These are phyloP conservation scores for Boletus patriciae DNA, from an alignment of 768 basidiomycete species.

Conservation along the genomic window DNA sequence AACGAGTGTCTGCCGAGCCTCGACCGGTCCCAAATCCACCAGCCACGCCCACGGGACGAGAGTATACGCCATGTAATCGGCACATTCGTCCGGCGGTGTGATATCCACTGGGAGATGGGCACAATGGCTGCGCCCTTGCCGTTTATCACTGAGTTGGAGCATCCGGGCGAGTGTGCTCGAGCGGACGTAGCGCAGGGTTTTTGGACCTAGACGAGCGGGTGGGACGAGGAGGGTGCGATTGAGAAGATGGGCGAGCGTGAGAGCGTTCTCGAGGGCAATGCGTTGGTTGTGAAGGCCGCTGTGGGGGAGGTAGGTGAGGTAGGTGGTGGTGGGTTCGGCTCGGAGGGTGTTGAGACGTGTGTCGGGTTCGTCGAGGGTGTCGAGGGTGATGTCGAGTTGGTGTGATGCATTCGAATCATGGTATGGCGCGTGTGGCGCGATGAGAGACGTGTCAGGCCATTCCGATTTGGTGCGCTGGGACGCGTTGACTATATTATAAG, in stretches of 20 bases:
- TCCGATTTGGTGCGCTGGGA: slow-evolving; percentile 13
- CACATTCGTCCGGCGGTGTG: slow-evolving; percentile 54
- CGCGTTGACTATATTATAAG: slow-evolving; percentile 15
- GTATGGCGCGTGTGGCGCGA: not conserved
- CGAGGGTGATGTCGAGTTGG: slow-evolving; percentile 24
- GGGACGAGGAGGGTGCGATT: slow-evolving; percentile 80
- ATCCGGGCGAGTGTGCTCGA: slow-evolving; percentile 47
- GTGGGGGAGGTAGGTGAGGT: slow-evolving; percentile 76
- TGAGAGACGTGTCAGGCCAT: not conserved
- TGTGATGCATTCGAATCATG: not conserved
- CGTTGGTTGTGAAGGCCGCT: slow-evolving; percentile 87
- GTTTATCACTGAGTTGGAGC: slow-evolving; percentile 50
- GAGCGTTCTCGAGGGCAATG: slow-evolving; percentile 82
- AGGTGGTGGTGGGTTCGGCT: slow-evolving; percentile 39
- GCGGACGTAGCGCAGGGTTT: slow-evolving; percentile 60
- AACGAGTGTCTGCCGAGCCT: slow-evolving; percentile 42
- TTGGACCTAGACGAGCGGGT: slow-evolving; percentile 64
- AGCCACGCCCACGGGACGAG: slow-evolving; percentile 70
- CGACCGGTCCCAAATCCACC: slow-evolving; percentile 49
- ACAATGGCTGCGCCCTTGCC: slow-evolving; percentile 52
- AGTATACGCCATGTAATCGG: slow-evolving; percentile 60
- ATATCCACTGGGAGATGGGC: slow-evolving; percentile 35
- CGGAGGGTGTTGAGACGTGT: slow-evolving; percentile 8
- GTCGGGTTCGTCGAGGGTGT: slow-evolving; percentile 30
- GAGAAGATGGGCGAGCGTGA: slow-evolving; percentile 65